These are phyloP conservation scores for Galerina sulciceps DNA, from an alignment of 768 basidiomycete species.

Conservation along the genomic window DNA sequence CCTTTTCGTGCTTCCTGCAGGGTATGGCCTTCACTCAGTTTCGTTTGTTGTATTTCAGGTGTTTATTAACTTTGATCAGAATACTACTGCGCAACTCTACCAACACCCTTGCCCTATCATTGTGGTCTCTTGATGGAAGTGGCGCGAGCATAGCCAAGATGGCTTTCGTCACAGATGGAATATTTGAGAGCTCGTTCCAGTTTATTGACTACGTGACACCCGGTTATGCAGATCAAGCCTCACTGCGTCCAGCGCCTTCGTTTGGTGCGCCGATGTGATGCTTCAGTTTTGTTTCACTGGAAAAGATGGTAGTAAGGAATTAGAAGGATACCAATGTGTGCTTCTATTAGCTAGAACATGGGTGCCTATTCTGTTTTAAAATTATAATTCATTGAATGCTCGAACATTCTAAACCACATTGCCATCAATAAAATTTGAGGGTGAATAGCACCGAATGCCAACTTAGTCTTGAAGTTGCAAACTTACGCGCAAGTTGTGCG, in stretches of 20 bases:
- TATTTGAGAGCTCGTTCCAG: constrained; percentile 42
- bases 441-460: too few relatives aligned
- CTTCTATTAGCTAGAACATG: too few relatives aligned
- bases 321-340: too few relatives aligned
- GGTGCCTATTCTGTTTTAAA: too few relatives aligned
- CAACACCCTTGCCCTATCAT: constrained; percentile 51
- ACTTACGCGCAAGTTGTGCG: too few relatives aligned
- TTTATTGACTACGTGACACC: constrained; percentile 46
- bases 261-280: constrained; percentile 34
- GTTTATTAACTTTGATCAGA: constrained; percentile 22
- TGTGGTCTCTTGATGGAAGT: constrained; percentile 49
- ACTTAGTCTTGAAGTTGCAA: too few relatives aligned
- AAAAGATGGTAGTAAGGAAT: too few relatives aligned
- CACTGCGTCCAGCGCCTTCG: constrained; percentile 30
- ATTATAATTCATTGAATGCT: too few relatives aligned
- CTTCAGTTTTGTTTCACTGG: too few relatives aligned
- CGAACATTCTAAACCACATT: too few relatives aligned
- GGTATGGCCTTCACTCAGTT: constrained; percentile 25
- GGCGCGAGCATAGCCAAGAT: constrained; percentile 47
- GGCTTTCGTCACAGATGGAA: constrained; percentile 47
- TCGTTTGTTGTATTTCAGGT: not conserved
- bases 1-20: constrained; percentile 49
- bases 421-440: too few relatives aligned
- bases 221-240: constrained; percentile 41
- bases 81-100: constrained; percentile 42